Evolutionary conservation across 2,329 filamentous ascomycete genomes (phyloP).

Genomic region (Incumbomyces delicatus): DNA sequence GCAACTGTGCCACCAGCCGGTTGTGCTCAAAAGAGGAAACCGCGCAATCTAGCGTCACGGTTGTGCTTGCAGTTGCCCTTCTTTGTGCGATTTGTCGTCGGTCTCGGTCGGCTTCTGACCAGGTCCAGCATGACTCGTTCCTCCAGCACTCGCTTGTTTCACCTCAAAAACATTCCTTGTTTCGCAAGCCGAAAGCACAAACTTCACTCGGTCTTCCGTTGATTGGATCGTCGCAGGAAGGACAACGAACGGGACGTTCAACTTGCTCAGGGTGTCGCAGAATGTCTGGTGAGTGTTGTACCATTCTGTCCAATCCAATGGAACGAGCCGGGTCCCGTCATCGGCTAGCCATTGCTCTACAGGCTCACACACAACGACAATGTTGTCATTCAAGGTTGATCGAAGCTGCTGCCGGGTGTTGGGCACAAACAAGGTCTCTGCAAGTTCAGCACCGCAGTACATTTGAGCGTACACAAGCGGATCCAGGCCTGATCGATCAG

Average conservation of each 20-base stretch:
- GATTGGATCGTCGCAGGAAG: background rate
- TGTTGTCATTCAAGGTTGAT: background rate
- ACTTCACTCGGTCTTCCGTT: background rate
- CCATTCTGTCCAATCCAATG: conserved; percentile 5
- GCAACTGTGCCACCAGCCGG: too few relatives aligned
- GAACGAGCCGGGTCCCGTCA: conserved; percentile 5
- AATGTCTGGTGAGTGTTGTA: background rate
- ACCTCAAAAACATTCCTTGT: too few relatives aligned
- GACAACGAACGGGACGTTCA: background rate
- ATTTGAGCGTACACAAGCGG: conserved; percentile 32
- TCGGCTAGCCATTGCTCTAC: conserved; percentile 3
- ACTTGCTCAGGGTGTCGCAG: background rate
- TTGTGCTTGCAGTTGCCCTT: too few relatives aligned
- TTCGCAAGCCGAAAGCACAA: background rate
- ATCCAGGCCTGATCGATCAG: conserved; percentile 36
- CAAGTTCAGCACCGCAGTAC: conserved; percentile 24
- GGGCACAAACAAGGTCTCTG: conserved; percentile 18
- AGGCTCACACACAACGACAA: conserved; percentile 8
- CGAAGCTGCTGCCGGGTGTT: background rate
- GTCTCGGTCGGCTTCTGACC: too few relatives aligned
- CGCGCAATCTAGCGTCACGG: too few relatives aligned
- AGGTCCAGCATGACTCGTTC: too few relatives aligned
- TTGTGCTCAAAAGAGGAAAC: too few relatives aligned
- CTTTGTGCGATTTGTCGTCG: too few relatives aligned
- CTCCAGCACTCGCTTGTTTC: too few relatives aligned